Percentiles rank a stretch among this genome's conserved stretches.
Conservation (phyloP, 2,329 filamentous ascomycete species). For the Talaromyces funiculosus region DNA sequence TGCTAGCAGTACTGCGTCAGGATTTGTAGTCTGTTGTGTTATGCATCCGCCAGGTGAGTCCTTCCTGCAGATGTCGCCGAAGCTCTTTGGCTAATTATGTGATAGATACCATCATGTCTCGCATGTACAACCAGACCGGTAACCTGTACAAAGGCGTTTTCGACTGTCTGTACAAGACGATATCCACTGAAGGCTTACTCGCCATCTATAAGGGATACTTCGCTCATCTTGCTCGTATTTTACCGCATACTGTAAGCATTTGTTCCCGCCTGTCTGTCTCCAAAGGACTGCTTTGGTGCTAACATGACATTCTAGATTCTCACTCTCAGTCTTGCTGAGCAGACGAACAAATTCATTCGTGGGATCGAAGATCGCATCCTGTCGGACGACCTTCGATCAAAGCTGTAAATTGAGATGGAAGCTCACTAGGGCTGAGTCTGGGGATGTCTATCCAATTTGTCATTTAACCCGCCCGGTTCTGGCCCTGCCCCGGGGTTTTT, state of each 20-base stretch:
- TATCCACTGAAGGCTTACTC: constrained; percentile 82
- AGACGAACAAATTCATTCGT: constrained; percentile 89
- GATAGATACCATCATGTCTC: constrained; percentile 91
- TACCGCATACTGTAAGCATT: constrained; percentile 79
- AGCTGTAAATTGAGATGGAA: constrained; percentile 33
- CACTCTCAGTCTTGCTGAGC: constrained; percentile 87
- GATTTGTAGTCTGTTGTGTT: constrained; percentile 92
- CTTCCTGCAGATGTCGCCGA: background rate
- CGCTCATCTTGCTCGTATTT: constrained; percentile 85
- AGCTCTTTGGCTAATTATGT: constrained; percentile 9
- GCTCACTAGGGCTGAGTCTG: background rate
- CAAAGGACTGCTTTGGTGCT: no score
- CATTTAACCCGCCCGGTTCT: background rate
- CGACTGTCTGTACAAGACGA: constrained; percentile 85
- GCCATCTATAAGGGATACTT: constrained; percentile 98
- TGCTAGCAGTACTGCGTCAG: constrained; percentile 79
- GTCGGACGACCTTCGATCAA: constrained; percentile 42
- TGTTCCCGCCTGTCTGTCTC: no score
- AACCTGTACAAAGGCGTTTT: constrained; percentile 93
- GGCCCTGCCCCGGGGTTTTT: background rate
- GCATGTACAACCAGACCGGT: constrained; percentile 97
- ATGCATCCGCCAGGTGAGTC: constrained; percentile 91
- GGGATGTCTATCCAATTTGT: background rate
- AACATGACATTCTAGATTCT: constrained; percentile 55
- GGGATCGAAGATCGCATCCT: constrained; percentile 63